phyloP scores from a whole-genome alignment of 352 stramenopile genomes.

The Phytophthora tentaculata region DNA sequence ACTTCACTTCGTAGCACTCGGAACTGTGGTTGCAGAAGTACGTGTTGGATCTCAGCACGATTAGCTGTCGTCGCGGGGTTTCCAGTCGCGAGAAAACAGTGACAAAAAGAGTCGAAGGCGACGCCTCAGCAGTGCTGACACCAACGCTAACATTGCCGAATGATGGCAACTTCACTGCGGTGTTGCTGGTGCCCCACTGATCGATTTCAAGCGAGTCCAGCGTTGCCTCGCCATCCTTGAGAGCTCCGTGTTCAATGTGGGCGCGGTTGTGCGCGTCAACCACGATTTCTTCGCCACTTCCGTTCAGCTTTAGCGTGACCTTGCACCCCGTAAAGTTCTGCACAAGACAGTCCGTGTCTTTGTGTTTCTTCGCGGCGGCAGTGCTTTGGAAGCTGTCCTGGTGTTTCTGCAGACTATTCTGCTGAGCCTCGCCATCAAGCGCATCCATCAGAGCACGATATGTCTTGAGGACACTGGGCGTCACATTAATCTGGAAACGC shows the following conservation, averaged over 20 bases:
- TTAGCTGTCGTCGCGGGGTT: constrained; percentile 59
- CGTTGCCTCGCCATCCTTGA: constrained; percentile 46
- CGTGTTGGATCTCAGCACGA: constrained; percentile 83
- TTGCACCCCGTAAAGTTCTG: constrained; percentile 79
- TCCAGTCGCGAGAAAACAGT: constrained; percentile 76
- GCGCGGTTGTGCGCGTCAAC: constrained; percentile 56
- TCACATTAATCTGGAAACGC: constrained; percentile 82
- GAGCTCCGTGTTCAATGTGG: constrained; percentile 48
- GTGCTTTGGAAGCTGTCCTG: constrained; percentile 60
- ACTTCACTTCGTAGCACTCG: constrained; percentile 78
- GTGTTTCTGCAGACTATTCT: constrained; percentile 68
- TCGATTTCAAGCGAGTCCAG: constrained; percentile 64
- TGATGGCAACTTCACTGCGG: constrained; percentile 44
- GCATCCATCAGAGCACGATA: constrained; percentile 84
- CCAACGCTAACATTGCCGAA: constrained; percentile 74
- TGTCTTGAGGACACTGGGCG: constrained; percentile 72
- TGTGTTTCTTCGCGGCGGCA: constrained; percentile 43
- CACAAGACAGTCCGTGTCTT: constrained; percentile 62
- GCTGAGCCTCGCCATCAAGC: constrained; percentile 64
- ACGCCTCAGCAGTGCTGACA: constrained; percentile 44
- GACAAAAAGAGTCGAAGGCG: constrained; percentile 63
- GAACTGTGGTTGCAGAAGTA: constrained; percentile 85
- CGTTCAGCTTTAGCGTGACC: constrained; percentile 57
- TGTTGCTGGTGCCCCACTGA: constrained; percentile 59
- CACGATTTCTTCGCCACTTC: constrained; percentile 46